Conservation (phyloP, 345 rosid genomes). For the Limnanthes douglasii region DNA sequence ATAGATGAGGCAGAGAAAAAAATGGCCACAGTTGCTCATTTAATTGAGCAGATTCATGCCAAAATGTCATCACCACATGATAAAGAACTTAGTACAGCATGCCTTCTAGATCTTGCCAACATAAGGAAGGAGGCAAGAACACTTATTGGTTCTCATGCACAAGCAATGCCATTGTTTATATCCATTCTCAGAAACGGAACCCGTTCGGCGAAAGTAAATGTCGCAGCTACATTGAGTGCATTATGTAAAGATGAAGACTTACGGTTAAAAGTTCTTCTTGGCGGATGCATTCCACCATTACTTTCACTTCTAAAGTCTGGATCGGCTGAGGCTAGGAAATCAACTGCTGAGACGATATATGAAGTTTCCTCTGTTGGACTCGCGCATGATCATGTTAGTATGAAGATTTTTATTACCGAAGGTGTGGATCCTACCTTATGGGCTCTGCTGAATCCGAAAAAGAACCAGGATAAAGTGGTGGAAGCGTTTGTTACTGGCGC, state of each 20-base stretch:
- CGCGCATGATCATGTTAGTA: conserved; percentile 70
- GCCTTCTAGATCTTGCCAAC: conserved; percentile 51
- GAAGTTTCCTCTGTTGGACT: conserved; percentile 74
- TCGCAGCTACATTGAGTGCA: conserved; percentile 45
- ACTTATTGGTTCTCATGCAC: conserved; percentile 53
- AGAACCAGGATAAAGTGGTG: conserved; percentile 54
- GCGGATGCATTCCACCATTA: conserved; percentile 85
- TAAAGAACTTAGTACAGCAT: conserved; percentile 64
- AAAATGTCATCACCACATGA: conserved; percentile 48
- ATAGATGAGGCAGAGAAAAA: conserved; percentile 42
- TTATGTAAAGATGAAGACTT: conserved; percentile 69
- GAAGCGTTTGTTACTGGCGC: conserved; percentile 81
- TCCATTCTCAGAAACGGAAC: conserved; percentile 71
- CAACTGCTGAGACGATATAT: conserved; percentile 67
- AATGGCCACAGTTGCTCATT: conserved; percentile 46
- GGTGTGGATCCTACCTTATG: conserved; percentile 72
- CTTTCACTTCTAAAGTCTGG: conserved; percentile 69
- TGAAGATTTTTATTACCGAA: conserved; percentile 76
- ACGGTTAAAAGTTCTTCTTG: conserved; percentile 68
- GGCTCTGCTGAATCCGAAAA: conserved; percentile 51
- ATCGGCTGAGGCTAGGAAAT: conserved; percentile 53
- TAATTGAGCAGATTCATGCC: conserved; percentile 66
- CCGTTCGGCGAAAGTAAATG: conserved; percentile 48
- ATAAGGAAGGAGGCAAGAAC: conserved; percentile 60
- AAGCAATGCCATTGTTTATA: conserved; percentile 80